phyloP scores from a whole-genome alignment of 1,284 basidiomycete genomes.

The Sphagnurus paluster region DNA sequence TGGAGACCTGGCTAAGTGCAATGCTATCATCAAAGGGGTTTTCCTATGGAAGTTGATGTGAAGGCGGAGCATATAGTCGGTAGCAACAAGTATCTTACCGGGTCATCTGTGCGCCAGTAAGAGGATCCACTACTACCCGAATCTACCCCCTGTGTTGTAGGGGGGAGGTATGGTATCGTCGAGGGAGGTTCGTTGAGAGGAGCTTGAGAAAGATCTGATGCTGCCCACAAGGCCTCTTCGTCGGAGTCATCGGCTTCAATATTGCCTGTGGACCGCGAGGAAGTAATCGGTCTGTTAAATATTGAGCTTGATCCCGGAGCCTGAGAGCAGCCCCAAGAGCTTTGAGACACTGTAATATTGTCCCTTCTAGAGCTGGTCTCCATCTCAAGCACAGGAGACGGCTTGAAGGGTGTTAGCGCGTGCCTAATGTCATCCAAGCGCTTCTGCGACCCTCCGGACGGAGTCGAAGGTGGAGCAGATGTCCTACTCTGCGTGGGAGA shows the following conservation, averaged over 20 bases:
- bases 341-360: not conserved
- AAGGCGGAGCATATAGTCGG: not conserved
- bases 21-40: slow-evolving; percentile 7
- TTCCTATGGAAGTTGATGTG: slow-evolving; percentile 8
- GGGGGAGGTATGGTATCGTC: no score
- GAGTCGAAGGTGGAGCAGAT: not conserved
- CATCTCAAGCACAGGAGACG: not conserved
- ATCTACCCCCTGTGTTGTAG: no score
- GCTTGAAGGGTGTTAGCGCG: not conserved
- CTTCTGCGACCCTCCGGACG: slow-evolving; percentile 7
- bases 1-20: slow-evolving; percentile 7
- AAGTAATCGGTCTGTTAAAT: not conserved
- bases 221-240: slow-evolving; percentile 12
- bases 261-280: not conserved
- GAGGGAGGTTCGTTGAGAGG: no score
- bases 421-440: slow-evolving; percentile 10
- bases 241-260: not conserved
- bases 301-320: not conserved
- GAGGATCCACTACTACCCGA: no score
- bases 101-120: slow-evolving; percentile 9
- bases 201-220: no score
- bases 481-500: slow-evolving; percentile 1
- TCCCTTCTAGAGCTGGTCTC: not conserved
- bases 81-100: slow-evolving; percentile 6
- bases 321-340: slow-evolving; percentile 1